Percentiles rank a stretch among this genome's conserved stretches.
Evolutionary conservation across 2,329 filamentous ascomycete species (phyloP).

Genomic region (Cladorrhinum sp.): DNA sequence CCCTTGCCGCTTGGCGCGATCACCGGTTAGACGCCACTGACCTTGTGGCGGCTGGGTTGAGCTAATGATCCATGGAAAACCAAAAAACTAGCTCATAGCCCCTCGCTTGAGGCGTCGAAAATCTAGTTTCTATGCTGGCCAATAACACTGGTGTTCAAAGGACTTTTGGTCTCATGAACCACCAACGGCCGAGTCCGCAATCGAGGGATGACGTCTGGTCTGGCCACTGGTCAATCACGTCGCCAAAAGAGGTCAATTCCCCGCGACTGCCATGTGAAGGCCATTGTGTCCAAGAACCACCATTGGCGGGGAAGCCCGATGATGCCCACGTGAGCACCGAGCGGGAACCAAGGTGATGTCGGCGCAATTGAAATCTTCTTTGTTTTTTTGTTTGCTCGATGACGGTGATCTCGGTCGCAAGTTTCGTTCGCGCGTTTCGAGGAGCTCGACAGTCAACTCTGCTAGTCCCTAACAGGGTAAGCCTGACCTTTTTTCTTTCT

Average conservation of each 20-base stretch:
- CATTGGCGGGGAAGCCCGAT: too few species aligned
- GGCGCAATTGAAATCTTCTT: background rate
- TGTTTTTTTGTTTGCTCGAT: background rate
- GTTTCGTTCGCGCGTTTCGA: background rate
- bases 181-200: background rate
- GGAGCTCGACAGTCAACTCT: background rate
- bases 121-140: background rate
- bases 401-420: background rate
- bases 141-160: background rate
- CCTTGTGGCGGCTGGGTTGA: background rate
- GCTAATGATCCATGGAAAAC: background rate
- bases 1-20: slow-evolving; percentile 5
- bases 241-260: background rate
- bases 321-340: background rate
- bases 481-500: too few species aligned
- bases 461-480: background rate
- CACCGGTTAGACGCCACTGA: slow-evolving; percentile 3
- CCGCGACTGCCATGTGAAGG: background rate
- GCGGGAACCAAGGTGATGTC: background rate
- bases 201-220: background rate
- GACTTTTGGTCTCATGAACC: background rate
- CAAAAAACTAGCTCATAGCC: background rate
- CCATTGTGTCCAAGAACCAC: background rate
- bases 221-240: background rate
- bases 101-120: slow-evolving; percentile 1